A percentile compares a stretch with the other conserved stretches of the same genome.
phyloP scores from a whole-genome alignment of 2,329 filamentous ascomycete species.

The Trichophyton benhamiae region DNA sequence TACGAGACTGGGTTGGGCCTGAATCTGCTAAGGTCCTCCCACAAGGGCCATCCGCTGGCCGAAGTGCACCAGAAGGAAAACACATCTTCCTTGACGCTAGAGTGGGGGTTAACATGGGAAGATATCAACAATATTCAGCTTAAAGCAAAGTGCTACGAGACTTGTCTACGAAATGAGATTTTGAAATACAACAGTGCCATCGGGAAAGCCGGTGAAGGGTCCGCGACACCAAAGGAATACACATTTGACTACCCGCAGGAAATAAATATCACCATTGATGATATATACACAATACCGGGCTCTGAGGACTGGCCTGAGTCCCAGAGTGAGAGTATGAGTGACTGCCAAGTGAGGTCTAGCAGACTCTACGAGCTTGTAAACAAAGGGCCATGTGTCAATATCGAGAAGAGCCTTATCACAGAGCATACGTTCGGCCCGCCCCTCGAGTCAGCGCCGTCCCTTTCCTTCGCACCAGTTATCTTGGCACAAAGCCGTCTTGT shows the following conservation, averaged over 20 bases:
- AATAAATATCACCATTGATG: not conserved
- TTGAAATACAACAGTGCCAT: conserved; percentile 24
- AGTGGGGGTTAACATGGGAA: conserved; percentile 62
- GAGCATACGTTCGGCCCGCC: conserved; percentile 26
- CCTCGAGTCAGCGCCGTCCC: conserved; percentile 42
- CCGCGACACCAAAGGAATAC: not conserved
- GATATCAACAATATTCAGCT: conserved; percentile 52
- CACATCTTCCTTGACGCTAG: conserved; percentile 44
- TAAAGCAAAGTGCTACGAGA: conserved; percentile 40
- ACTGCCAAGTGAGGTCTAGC: conserved; percentile 13
- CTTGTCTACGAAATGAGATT: conserved; percentile 26
- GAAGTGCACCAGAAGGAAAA: conserved; percentile 37
- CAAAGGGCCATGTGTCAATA: conserved; percentile 15
- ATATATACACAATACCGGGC: conserved; percentile 9
- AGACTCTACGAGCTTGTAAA: conserved; percentile 22
- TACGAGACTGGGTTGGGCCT: conserved; percentile 71
- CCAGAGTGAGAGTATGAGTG: not conserved
- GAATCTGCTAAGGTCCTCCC: conserved; percentile 56
- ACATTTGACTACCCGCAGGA: not conserved
- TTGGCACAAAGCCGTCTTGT: conserved; percentile 62
- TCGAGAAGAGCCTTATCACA: conserved; percentile 11
- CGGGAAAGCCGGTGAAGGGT: conserved; percentile 1
- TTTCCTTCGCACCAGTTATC: conserved; percentile 67
- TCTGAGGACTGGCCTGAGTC: not conserved
- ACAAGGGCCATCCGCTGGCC: conserved; percentile 58